Conservation (phyloP, 768 basidiomycete species). For the Lactarius hatsudake region DNA sequence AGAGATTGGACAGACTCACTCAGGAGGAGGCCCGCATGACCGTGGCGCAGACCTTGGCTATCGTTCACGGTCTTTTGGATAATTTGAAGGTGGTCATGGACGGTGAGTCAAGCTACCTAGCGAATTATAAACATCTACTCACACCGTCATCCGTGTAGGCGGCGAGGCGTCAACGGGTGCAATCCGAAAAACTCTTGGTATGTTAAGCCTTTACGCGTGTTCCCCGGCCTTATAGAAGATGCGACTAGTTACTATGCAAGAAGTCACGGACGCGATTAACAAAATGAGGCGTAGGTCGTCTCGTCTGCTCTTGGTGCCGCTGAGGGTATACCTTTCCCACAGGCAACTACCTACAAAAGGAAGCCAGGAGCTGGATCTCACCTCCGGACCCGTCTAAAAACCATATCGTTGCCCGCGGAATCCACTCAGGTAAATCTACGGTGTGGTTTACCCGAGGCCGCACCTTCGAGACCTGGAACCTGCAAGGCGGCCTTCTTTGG, state of each 20-base stretch:
- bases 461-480: not conserved
- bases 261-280: not conserved
- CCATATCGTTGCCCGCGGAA: not conserved
- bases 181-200: too few relatives aligned
- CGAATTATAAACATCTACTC: too few relatives aligned
- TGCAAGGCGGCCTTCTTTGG: not conserved
- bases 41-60: too few relatives aligned
- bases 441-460: not conserved
- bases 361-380: not conserved
- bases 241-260: not conserved
- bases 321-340: not conserved
- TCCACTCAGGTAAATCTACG: not conserved
- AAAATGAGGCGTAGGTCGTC: slow-evolving; percentile 1
- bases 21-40: too few relatives aligned
- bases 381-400: slow-evolving; percentile 14
- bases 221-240: not conserved
- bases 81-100: not conserved
- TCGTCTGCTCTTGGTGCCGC: not conserved
- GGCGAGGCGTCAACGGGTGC: too few relatives aligned
- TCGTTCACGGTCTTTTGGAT: not conserved
- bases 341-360: not conserved
- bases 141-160: not conserved
- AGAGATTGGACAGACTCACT: too few relatives aligned
- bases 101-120: not conserved
- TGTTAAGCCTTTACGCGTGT: too few relatives aligned